phyloP scores from a whole-genome alignment of 2,329 filamentous ascomycete species.

The Fusarium sp. region DNA sequence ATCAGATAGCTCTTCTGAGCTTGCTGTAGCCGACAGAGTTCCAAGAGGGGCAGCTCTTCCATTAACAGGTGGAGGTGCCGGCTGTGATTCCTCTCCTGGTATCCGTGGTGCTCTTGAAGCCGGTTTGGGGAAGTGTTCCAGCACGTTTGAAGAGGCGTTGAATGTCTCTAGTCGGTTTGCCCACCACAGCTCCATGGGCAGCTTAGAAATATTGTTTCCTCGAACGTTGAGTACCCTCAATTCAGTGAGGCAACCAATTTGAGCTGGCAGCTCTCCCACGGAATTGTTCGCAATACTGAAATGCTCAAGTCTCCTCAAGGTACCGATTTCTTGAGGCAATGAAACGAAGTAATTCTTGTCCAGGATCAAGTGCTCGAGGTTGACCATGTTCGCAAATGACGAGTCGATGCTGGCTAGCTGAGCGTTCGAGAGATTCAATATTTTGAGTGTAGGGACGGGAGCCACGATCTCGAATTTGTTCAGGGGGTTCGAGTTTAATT shows the following conservation, averaged over 20 bases:
- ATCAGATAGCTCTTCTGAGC: conserved; percentile 80
- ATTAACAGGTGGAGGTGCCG: conserved; percentile 53
- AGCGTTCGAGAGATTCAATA: conserved; percentile 89
- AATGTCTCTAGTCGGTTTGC: conserved; percentile 89
- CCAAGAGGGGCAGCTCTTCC: conserved; percentile 57
- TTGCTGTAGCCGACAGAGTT: conserved; percentile 71
- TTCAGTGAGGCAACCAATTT: conserved; percentile 89
- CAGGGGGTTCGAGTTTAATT: conserved; percentile 94
- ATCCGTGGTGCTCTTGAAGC: conserved; percentile 75
- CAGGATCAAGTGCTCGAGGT: conserved; percentile 86
- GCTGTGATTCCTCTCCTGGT: conserved; percentile 62
- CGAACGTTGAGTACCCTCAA: conserved; percentile 88
- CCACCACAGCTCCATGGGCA: conserved; percentile 97
- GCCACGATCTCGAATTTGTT: conserved; percentile 89
- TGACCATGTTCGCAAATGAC: conserved; percentile 87
- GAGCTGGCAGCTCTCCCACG: conserved; percentile 83
- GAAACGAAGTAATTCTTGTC: conserved; percentile 98
- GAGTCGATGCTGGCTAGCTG: conserved; percentile 92
- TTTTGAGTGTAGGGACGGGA: conserved; percentile 83
- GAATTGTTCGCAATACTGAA: conserved; percentile 96
- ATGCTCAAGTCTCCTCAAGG: conserved; percentile 84
- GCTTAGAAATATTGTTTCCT: conserved; percentile 90
- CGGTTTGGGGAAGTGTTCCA: conserved; percentile 91
- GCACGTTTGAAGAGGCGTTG: conserved; percentile 94
- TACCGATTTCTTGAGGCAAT: conserved; percentile 86